A percentile compares a stretch with the other conserved stretches of the same genome.
Evolutionary conservation across 1,139 yeast genomes (phyloP).

Genomic region (Debaryomyces nepalensis): DNA sequence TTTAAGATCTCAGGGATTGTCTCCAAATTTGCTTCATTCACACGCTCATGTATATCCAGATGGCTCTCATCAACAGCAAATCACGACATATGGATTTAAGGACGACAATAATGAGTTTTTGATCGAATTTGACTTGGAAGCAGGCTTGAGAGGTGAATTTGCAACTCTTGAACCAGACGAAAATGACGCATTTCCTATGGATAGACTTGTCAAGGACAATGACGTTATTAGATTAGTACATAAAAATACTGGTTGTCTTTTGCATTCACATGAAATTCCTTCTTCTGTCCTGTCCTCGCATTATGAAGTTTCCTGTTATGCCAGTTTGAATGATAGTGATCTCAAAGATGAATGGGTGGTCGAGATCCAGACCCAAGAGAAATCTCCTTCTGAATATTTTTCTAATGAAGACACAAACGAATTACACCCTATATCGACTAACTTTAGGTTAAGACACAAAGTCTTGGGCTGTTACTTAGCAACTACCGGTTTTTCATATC

Average conservation of each 20-base stretch:
- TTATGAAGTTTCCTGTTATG: constrained; percentile 74
- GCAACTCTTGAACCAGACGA: constrained; percentile 39
- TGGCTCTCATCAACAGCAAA: constrained; percentile 75
- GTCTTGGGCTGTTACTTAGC: constrained; percentile 73
- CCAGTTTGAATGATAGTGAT: constrained; percentile 58
- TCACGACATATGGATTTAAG: constrained; percentile 76
- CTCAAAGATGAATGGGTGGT: constrained; percentile 73
- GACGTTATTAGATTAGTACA: constrained; percentile 62
- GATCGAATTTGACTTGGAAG: constrained; percentile 47
- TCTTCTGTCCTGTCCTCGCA: constrained; percentile 58
- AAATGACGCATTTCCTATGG: constrained; percentile 26
- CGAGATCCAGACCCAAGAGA: constrained; percentile 62
- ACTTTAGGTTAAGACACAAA: constrained; percentile 65
- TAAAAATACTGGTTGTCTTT: constrained; percentile 52
- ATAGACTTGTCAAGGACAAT: constrained; percentile 46
- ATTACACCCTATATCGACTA: constrained; percentile 72
- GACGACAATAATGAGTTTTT: constrained; percentile 71
- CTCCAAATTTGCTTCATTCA: constrained; percentile 73
- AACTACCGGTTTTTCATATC: constrained; percentile 71
- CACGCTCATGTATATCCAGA: constrained; percentile 70
- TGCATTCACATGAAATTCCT: constrained; percentile 65
- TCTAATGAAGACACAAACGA: constrained; percentile 43
- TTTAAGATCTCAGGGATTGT: constrained; percentile 71
- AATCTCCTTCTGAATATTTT: constrained; percentile 53
- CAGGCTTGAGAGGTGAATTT: constrained; percentile 28